Evolutionary conservation across 805 yeast species (phyloP).

Genomic region (Yarrowia keelungensis): DNA sequence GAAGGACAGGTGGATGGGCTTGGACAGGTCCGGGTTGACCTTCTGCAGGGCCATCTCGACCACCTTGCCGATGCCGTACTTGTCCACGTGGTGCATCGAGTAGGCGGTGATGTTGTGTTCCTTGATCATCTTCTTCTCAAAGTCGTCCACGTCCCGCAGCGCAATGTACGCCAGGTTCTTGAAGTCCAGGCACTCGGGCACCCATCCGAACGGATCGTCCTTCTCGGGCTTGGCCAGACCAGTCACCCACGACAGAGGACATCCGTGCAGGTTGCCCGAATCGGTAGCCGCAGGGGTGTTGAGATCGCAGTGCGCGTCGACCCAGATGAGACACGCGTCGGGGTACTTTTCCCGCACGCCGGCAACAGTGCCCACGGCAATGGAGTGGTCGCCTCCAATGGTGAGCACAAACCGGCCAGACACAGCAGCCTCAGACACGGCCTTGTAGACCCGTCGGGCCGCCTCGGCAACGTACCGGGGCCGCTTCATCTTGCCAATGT

Average conservation of each 20-base stretch:
- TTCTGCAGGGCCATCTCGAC: constrained; percentile 87
- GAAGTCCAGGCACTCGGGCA: constrained; percentile 69
- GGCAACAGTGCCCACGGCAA: constrained; percentile 90
- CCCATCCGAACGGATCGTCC: constrained; percentile 76
- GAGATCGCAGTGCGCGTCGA: constrained; percentile 98
- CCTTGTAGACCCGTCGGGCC: constrained; percentile 65
- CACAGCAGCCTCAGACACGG: constrained; percentile 62
- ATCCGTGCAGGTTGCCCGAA: constrained; percentile 94
- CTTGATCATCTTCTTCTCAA: constrained; percentile 76
- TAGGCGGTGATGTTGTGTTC: constrained; percentile 80
- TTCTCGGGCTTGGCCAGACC: constrained; percentile 64
- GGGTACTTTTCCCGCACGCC: constrained; percentile 83
- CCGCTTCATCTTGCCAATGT: constrained; percentile 66
- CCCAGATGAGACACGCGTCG: constrained; percentile 90
- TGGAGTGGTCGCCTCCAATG: constrained; percentile 95
- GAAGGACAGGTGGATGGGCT: constrained; percentile 88
- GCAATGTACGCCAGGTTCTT: constrained; percentile 89
- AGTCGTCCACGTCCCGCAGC: constrained; percentile 88
- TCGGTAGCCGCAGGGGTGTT: constrained; percentile 84
- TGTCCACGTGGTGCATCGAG: constrained; percentile 96
- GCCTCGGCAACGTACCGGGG: constrained; percentile 80
- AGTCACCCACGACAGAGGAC: constrained; percentile 90
- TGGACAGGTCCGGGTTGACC: constrained; percentile 71
- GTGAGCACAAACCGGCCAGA: constrained; percentile 73
- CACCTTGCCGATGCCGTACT: constrained; percentile 89